Percentiles rank a stretch among this genome's conserved stretches.
Conservation (phyloP, 805 yeast species). For the Yarrowia alimentaria region DNA sequence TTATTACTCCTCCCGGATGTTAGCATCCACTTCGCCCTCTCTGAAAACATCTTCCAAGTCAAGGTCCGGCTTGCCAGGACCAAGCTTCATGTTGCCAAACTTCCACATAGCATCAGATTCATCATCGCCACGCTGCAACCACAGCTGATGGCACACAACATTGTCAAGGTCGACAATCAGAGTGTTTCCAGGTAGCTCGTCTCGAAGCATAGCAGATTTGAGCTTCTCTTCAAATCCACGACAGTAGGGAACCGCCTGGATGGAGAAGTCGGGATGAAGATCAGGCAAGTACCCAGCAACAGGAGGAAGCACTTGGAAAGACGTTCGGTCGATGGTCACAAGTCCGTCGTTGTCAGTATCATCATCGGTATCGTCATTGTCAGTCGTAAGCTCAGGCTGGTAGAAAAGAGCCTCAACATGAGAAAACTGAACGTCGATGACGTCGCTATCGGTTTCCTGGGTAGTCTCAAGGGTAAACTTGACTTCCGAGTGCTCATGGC, state of each 20-base stretch:
- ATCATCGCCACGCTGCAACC: constrained; percentile 18
- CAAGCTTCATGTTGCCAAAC: constrained; percentile 24
- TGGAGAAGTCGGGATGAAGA: constrained; percentile 35
- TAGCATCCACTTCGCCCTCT: background rate
- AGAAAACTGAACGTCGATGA: constrained; percentile 5
- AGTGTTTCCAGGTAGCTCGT: constrained; percentile 27
- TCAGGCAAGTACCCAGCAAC: constrained; percentile 35
- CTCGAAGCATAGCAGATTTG: constrained; percentile 32
- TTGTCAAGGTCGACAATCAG: constrained; percentile 26
- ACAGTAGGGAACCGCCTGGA: constrained; percentile 33
- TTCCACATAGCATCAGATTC: constrained; percentile 19
- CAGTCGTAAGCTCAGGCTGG: background rate
- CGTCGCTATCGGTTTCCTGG: background rate
- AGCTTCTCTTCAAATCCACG: constrained; percentile 33
- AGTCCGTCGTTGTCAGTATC: background rate
- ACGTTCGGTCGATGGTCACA: constrained; percentile 15
- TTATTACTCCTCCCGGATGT: background rate
- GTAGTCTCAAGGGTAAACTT: background rate
- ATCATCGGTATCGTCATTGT: constrained; percentile 1
- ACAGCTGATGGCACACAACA: constrained; percentile 18
- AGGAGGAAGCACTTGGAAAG: constrained; percentile 31
- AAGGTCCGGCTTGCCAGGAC: constrained; percentile 20
- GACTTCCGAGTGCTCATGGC: background rate
- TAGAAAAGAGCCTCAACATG: constrained; percentile 20
- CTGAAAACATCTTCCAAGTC: constrained; percentile 4